Conservation (phyloP, 78 protist species). For the Speleostelium caveatum region DNA sequence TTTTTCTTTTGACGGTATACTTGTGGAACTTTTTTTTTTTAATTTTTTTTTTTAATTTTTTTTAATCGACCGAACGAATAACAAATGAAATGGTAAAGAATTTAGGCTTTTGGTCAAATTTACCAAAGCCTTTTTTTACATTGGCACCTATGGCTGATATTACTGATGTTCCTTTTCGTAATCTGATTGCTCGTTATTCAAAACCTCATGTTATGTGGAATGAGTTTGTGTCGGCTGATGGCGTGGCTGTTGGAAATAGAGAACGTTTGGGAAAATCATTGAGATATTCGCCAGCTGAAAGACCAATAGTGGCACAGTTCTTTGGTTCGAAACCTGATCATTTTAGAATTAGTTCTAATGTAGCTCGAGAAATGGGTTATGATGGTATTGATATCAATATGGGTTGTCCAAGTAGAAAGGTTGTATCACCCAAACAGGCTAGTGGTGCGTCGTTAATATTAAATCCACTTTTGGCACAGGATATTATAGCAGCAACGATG, state of each 20-base stretch:
- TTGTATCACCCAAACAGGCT: conserved; percentile 65
- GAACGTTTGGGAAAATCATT: not conserved
- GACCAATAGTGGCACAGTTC: conserved; percentile 55
- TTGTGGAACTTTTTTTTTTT: too few relatives aligned
- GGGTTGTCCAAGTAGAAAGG: conserved; percentile 75
- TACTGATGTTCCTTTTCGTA: conserved; percentile 45
- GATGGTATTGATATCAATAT: conserved; percentile 64
- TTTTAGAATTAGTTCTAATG: not conserved
- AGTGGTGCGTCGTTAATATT: conserved; percentile 46
- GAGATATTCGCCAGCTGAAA: not conserved
- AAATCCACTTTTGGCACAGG: conserved; percentile 3
- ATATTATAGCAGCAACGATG: conserved; percentile 1
- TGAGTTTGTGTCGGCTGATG: conserved; percentile 52
- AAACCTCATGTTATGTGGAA: conserved; percentile 31
- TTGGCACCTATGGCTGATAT: conserved; percentile 78
- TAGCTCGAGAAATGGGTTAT: conserved; percentile 22
- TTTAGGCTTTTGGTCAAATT: conserved; percentile 18
- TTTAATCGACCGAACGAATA: too few relatives aligned
- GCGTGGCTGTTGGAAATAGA: not conserved
- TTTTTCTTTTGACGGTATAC: too few relatives aligned
- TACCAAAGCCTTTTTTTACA: conserved; percentile 3
- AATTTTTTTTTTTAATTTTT: too few relatives aligned
- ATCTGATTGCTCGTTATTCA: not conserved
- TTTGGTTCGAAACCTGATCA: conserved; percentile 45
- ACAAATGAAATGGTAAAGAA: not conserved